Conservation (phyloP, 1,284 basidiomycete genomes). For the Pseudozyma hubeiensis region DNA sequence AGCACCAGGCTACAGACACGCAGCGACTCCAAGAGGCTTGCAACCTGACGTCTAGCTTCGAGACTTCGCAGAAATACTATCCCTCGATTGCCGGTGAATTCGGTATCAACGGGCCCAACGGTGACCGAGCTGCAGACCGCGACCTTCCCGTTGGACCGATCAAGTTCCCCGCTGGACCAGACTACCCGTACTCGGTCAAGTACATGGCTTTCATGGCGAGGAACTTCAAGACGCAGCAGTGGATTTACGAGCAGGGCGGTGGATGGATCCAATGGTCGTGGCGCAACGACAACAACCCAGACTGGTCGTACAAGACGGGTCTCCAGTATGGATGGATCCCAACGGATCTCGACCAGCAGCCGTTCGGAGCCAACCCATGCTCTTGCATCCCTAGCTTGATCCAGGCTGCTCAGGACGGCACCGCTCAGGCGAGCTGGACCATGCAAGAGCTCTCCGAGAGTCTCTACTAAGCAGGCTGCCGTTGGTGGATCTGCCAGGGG, state of each 20-base stretch:
- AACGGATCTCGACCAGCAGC: slow-evolving; percentile 39
- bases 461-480: slow-evolving; percentile 2
- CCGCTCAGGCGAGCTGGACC: slow-evolving; percentile 13
- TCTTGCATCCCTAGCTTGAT: slow-evolving; percentile 26
- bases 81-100: slow-evolving; percentile 58
- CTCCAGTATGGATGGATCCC: slow-evolving; percentile 65
- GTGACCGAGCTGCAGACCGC: slow-evolving; percentile 49
- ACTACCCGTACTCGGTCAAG: slow-evolving; percentile 62
- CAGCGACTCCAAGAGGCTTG: slow-evolving; percentile 53
- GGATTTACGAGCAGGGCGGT: slow-evolving; percentile 69
- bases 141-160: slow-evolving; percentile 53
- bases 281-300: slow-evolving; percentile 72
- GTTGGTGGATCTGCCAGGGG: neutral
- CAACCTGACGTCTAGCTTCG: slow-evolving; percentile 29
- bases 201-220: slow-evolving; percentile 87
- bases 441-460: slow-evolving; percentile 11
- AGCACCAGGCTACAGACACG: slow-evolving; percentile 48
- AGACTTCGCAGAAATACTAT: slow-evolving; percentile 51
- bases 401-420: slow-evolving; percentile 13
- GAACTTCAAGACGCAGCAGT: slow-evolving; percentile 83
- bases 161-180: slow-evolving; percentile 54
- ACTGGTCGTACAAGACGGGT: slow-evolving; percentile 67
- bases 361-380: slow-evolving; percentile 44
- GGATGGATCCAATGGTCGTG: slow-evolving; percentile 86
- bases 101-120: slow-evolving; percentile 53